Evolutionary conservation across 1,284 basidiomycete species (phyloP), one percentile per base, ranked within the genome.

Genomic region (Rhodotorula sp.): DNA sequence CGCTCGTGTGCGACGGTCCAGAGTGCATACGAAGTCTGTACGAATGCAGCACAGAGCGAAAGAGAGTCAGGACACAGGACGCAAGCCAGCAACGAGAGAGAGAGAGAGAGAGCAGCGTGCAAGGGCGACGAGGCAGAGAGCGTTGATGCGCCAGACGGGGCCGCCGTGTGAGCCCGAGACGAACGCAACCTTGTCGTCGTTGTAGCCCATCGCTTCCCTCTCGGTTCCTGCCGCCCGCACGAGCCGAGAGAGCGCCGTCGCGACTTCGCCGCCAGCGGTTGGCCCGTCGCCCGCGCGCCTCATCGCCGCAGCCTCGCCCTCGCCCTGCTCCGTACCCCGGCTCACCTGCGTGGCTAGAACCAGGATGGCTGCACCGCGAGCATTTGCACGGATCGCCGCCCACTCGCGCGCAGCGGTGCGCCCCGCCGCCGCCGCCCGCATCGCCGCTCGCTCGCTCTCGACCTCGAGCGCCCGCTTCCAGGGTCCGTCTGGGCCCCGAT

Each of bases 111-210:
- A 23, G 69, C 70, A 74, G 84, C 90, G 82, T 76, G 93, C 91
- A 80, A 93, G 79, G 7, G 89, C 89, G 8, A 89, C 88, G 9
- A 86, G 78, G 34, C 89, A 91, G 48, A 96, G 83, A 56, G 87
- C 76, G 80, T 94, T 93, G 78, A 97, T 85, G 78, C 90, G 88
- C 4, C 82, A 82, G 16, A 97, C 84, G 8, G 88, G 88, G 0
- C 91, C 91, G 3, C 95, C 95, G 4, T 86, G 87, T 81, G 87
- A 88, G 57, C 89, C 88, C 23, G 92, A 89, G 59, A 95, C 91
- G 79, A 94, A 98, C 0, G 88, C 88, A 83, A 95, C 91, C 82
- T 97, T 97, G 41, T 86, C 88, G 23, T 85, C 76, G 82, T 93
- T 95, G 85, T 97, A 97, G 77, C 62, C 68, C 66, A 68, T 72